These are phyloP conservation scores for Thermochaetoides thermophila DNA, from an alignment of 495 filamentous ascomycete genomes.

Conservation along the genomic window DNA sequence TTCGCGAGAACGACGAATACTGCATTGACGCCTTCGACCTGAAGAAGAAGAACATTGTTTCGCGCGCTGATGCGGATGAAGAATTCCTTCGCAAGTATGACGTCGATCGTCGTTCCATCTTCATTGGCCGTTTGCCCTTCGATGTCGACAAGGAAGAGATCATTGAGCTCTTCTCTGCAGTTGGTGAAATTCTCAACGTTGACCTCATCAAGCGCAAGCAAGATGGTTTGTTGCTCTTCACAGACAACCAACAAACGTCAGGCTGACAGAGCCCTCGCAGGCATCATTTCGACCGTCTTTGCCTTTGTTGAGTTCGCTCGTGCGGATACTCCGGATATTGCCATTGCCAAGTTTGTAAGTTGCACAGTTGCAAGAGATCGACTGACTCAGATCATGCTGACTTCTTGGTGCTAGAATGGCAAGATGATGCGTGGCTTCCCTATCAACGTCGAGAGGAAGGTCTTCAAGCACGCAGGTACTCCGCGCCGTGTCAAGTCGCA, in stretches of 20 bases:
- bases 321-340: constrained; percentile 21
- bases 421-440: constrained; percentile 1
- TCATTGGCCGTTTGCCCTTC: constrained; percentile 33
- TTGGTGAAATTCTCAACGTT: constrained; percentile 27
- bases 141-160: constrained; percentile 24
- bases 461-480: background rate
- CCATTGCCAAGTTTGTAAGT: constrained; percentile 19
- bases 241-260: background rate
- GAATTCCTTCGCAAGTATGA: constrained; percentile 28
- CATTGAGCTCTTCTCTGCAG: constrained; percentile 19
- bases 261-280: background rate
- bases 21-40: constrained; percentile 22
- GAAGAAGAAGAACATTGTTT: constrained; percentile 11
- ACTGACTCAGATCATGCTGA: background rate
- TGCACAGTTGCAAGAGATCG: background rate
- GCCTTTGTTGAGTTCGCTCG: constrained; percentile 38
- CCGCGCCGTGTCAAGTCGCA: constrained; percentile 8
- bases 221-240: constrained; percentile 7
- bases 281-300: constrained; percentile 21
- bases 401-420: constrained; percentile 1
- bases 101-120: constrained; percentile 35
- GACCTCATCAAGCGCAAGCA: constrained; percentile 22
- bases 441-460: constrained; percentile 11
- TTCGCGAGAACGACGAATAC: constrained; percentile 14
- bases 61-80: constrained; percentile 14